Evolutionary conservation across 73 alveolate genomes (phyloP).

Genomic region (Tetrahymena malaccensis): DNA sequence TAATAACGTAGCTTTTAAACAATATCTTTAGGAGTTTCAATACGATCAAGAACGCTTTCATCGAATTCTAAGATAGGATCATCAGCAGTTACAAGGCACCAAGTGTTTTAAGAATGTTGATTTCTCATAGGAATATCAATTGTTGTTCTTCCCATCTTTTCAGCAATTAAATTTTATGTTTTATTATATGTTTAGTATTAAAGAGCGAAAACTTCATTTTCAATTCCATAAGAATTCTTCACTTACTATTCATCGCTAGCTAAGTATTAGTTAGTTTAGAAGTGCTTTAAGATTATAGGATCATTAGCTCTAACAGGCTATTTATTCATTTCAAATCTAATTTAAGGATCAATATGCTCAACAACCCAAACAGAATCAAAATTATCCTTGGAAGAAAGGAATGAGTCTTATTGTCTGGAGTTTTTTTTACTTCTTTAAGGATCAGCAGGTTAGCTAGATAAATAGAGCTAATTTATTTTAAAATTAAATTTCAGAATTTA

Average conservation of each 20-base stretch:
- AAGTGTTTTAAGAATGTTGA: slow-evolving; percentile 24
- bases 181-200: slow-evolving; percentile 17
- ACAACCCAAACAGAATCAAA: slow-evolving; percentile 39
- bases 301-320: slow-evolving; percentile 35
- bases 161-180: slow-evolving; percentile 40
- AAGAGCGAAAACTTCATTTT: slow-evolving; percentile 37
- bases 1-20: slow-evolving; percentile 2
- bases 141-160: slow-evolving; percentile 36
- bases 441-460: background rate
- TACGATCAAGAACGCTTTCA: slow-evolving; percentile 7
- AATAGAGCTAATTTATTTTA: background rate
- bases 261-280: slow-evolving; percentile 29
- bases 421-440: slow-evolving; percentile 31
- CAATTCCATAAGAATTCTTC: slow-evolving; percentile 34
- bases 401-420: slow-evolving; percentile 25
- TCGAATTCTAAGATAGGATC: background rate
- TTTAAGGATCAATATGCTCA: slow-evolving; percentile 32
- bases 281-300: slow-evolving; percentile 17
- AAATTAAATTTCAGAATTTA: background rate
- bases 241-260: slow-evolving; percentile 24
- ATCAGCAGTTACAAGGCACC: slow-evolving; percentile 19
- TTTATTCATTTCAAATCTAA: slow-evolving; percentile 36
- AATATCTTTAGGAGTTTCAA: slow-evolving; percentile 18
- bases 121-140: slow-evolving; percentile 42
- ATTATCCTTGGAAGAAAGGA: slow-evolving; percentile 20